Percentiles rank a stretch among this genome's conserved stretches.
Evolutionary conservation across 2,329 filamentous ascomycete genomes (phyloP).

Genomic region (Fusarium denticulatum): DNA sequence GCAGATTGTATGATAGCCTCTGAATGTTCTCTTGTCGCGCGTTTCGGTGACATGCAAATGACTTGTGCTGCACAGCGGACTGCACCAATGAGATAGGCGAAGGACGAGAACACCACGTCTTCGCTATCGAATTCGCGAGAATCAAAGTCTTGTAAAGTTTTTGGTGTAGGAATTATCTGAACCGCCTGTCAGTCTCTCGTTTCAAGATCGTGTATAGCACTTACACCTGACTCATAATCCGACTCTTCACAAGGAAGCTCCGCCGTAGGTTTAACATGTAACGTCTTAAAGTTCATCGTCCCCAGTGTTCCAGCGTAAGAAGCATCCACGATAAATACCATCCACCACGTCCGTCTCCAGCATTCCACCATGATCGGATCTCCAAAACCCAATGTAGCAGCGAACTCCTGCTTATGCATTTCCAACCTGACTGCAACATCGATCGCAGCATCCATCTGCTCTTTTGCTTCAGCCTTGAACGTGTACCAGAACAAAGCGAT

Average conservation of each 20-base stretch:
- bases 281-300: conserved; percentile 39
- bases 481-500: conserved; percentile 50
- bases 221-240: conserved; percentile 58
- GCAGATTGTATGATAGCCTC: conserved; percentile 20
- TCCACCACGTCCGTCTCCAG: conserved; percentile 78
- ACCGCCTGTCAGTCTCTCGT: neutral
- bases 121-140: conserved; percentile 21
- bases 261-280: conserved; percentile 61
- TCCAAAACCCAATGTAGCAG: conserved; percentile 56
- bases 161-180: conserved; percentile 15
- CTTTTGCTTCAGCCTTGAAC: conserved; percentile 37
- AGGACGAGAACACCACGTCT: conserved; percentile 20
- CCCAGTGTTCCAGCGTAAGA: conserved; percentile 48
- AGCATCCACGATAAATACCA: conserved; percentile 70
- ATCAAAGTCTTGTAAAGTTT: conserved; percentile 18
- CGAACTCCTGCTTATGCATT: conserved; percentile 67
- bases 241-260: conserved; percentile 72
- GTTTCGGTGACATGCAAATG: conserved; percentile 10
- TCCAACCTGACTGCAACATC: conserved; percentile 68
- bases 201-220: neutral
- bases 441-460: conserved; percentile 59
- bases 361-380: conserved; percentile 64
- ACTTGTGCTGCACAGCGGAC: conserved; percentile 13
- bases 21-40: conserved; percentile 11
- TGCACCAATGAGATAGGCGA: conserved; percentile 29